Evolutionary conservation across 345 rosid species (phyloP), one percentile per base, ranked within the genome.

Genomic region (Euphorbia tirucalli): DNA sequence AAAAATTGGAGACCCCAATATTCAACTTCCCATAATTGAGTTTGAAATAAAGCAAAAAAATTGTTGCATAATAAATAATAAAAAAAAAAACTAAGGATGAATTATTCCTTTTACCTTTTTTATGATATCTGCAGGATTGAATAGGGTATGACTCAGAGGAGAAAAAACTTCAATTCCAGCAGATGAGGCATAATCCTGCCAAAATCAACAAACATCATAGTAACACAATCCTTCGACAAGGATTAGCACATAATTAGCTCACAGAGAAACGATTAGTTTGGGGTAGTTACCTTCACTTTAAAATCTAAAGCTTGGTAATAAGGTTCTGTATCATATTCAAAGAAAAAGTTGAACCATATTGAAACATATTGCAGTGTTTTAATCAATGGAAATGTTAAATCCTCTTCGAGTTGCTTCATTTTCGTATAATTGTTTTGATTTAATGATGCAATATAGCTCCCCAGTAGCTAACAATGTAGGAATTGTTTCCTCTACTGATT

Each of bases 111-210:
- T 73, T 71, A 93, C 97, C 86, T 86, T 87, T 66, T 77, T 66
- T 54, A 94, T 83, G 21, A 94, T 84, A 69, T 89, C 81, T 0
- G 84, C 82, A 18, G 98, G 98, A 77, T 89, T 81, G 77, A 88
- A 94, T 19, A 94, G 87, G 21, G 96, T 91, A 68, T 94, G 96
- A 67, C 95, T 94, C 79, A 92, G 96, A 10, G 98, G 96, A 46
- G 92, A 90, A 75, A 87, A 89, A 69, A 87, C 82, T 75, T 91
- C 97, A 44, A 94, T 80, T 73, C 96, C 91, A 37, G 79, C 81
- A 18, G 87, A 69, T 69, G 89, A 78, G 60, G 95, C 89, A 79
- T 81, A 85, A 50, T 75, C 83, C 98, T 94, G 78, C 21, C 19
- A 21, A 64, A 72, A 41, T 41, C 1, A 41, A 69, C 50, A 62